phyloP scores from a whole-genome alignment of 495 filamentous ascomycete species.

The Neurospora sublineolata region DNA sequence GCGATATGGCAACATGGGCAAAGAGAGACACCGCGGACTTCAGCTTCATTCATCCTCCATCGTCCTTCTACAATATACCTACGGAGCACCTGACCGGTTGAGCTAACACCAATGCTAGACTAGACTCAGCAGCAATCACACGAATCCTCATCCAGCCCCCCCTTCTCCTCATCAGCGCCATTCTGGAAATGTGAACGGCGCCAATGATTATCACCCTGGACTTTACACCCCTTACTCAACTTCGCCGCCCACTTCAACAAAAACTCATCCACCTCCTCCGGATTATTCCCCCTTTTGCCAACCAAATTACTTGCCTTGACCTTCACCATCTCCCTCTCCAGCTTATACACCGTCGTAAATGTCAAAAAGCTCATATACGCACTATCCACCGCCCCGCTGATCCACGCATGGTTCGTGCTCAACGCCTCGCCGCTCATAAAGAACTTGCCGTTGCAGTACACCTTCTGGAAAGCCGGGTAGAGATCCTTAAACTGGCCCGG shows the following conservation, averaged over 20 bases:
- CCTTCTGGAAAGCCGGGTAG: constrained; percentile 18
- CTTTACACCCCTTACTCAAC: background rate
- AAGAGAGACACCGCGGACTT: no score
- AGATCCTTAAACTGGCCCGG: constrained; percentile 30
- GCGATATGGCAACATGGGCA: no score
- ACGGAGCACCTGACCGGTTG: background rate
- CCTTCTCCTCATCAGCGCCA: background rate
- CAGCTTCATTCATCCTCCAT: background rate
- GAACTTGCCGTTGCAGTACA: constrained; percentile 17
- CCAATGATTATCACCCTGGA: background rate
- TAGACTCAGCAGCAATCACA: background rate
- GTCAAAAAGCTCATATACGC: background rate
- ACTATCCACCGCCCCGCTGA: constrained; percentile 26
- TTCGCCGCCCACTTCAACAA: background rate
- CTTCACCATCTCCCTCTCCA: background rate
- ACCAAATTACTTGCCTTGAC: background rate
- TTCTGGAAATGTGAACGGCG: background rate
- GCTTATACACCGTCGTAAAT: background rate
- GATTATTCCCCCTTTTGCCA: background rate
- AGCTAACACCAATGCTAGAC: background rate
- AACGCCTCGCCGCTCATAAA: constrained; percentile 29
- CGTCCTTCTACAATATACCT: background rate
- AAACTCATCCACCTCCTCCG: background rate
- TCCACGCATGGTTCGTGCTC: constrained; percentile 34
- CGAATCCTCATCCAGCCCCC: background rate